These are phyloP conservation scores for Colletotrichum abscissum DNA, from an alignment of 2,329 filamentous ascomycete genomes.

Conservation along the genomic window DNA sequence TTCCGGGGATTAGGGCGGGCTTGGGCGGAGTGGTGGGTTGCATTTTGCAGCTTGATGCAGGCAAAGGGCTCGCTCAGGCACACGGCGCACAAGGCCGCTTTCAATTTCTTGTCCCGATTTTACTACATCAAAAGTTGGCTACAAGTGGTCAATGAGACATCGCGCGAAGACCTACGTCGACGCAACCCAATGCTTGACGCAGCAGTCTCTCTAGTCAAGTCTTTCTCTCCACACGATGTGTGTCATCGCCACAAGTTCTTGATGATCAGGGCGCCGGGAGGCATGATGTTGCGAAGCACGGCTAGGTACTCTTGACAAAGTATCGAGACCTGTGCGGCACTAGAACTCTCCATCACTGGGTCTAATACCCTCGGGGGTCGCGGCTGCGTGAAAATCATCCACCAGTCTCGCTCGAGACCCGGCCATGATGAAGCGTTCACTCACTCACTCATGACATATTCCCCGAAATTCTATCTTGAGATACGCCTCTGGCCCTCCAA, in stretches of 20 bases:
- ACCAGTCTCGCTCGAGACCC: conserved; percentile 17
- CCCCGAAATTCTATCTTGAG: conserved; percentile 23
- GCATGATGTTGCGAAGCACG: background rate
- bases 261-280: conserved; percentile 1
- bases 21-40: conserved; percentile 13
- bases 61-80: background rate
- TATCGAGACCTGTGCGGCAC: background rate
- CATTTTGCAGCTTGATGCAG: conserved; percentile 3
- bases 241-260: conserved; percentile 26
- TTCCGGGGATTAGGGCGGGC: conserved; percentile 22
- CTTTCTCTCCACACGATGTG: background rate
- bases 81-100: background rate
- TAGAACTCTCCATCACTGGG: background rate
- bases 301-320: background rate
- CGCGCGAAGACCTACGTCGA: background rate
- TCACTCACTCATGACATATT: conserved; percentile 27
- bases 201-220: background rate
- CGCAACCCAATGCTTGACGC: background rate
- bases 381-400: conserved; percentile 20
- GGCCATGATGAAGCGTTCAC: conserved; percentile 1
- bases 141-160: background rate
- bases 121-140: background rate
- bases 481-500: conserved; percentile 2
- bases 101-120: background rate
- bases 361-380: background rate